Base-by-base conservation (phyloP, 805 yeast species). In the Kodamaea kakaduensis region DNA sequence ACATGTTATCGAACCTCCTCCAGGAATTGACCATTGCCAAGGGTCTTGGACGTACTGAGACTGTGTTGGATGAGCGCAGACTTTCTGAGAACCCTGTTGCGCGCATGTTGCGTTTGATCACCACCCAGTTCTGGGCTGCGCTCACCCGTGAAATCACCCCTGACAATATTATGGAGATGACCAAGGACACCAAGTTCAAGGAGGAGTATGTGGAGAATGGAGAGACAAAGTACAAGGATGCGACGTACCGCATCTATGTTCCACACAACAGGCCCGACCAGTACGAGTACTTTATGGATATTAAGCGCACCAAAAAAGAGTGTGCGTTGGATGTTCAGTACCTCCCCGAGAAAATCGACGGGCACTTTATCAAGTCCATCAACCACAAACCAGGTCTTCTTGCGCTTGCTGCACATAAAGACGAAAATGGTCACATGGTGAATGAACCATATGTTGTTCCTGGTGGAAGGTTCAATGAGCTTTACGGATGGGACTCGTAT, bases 401-500 rank as follows among this genome's bases (percentile, higher is more conserved):
- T 41, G 84, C 95, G 0, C 66, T 90, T 25, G 95, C 90, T 1
- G 75, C 84, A 68, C 71, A 70, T 41, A 72, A 56, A 14, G 78
- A 78, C 45, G 75, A 78, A 38, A 73, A 75, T 25, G 54, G 52
- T 12, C 67, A 71, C 9, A 48, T 82, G 31, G 66, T 73, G 25
- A 86, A 88, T 14, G 78, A 73, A 50, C 96, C 95, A 0, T 90
- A 90, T 58, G 84, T 86, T 12, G 97, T 90, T 16, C 98, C 98
- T 1, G 98, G 98, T 12, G 97, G 98, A 15, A 69, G 98, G 44
- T 90, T 90, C 61, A 93, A 93, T 62, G 98, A 90, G 61, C 73
- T 88, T 40, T 90, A 93, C 52, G 98, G 97, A 10, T 90, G 98
- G 98, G 98, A 90, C 58, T 87, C 96, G 2, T 90, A 93, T 54